Conservation (phyloP, 768 basidiomycete species). For the Botryobasidium botryosum region DNA sequence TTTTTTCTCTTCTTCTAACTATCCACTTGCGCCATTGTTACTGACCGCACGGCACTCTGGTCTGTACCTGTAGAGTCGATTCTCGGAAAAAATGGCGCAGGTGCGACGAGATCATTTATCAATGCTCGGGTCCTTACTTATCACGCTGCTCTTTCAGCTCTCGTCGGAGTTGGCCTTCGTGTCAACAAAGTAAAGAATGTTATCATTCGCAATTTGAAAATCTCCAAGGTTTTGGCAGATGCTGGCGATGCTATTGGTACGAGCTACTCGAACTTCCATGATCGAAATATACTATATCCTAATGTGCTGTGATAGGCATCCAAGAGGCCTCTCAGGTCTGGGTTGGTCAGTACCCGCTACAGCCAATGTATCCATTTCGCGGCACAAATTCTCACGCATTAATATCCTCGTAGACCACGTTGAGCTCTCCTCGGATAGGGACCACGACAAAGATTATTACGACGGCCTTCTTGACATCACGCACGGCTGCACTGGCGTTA, state of each 20-base stretch:
- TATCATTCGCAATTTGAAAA: constrained; percentile 34
- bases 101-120: too few species aligned
- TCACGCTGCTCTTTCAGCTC: constrained; percentile 21
- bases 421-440: constrained; percentile 29
- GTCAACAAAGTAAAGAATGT: constrained; percentile 28
- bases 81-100: too few species aligned
- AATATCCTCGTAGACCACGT: constrained; percentile 24
- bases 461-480: constrained; percentile 31
- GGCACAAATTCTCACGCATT: too few species aligned
- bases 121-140: too few species aligned
- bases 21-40: background rate
- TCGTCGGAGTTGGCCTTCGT: constrained; percentile 30
- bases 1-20: background rate
- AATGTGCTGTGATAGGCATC: too few species aligned
- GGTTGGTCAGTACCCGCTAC: too few species aligned
- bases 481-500: constrained; percentile 25
- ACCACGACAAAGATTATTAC: constrained; percentile 30
- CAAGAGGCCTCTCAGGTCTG: constrained; percentile 19
- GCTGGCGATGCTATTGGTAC: constrained; percentile 29
- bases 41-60: too few species aligned
- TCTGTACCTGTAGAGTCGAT: too few species aligned
- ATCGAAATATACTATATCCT: constrained; percentile 9
- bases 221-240: constrained; percentile 29
- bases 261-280: constrained; percentile 19
- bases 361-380: too few species aligned